Conservation (phyloP, 2,329 filamentous ascomycete species). For the Raffaelea albimanens region DNA sequence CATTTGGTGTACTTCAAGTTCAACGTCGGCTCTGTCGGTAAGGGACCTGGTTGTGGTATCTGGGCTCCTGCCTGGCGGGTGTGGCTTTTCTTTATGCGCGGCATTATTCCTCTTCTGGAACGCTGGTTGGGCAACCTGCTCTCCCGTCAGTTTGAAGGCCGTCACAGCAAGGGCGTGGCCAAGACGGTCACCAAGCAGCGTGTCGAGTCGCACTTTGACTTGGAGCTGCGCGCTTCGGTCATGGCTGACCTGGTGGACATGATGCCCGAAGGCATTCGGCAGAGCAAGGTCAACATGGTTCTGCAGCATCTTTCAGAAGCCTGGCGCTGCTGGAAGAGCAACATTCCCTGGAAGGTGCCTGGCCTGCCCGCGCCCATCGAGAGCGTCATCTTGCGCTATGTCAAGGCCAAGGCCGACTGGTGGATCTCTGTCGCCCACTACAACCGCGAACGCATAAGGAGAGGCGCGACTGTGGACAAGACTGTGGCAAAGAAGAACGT, state of each 20-base stretch:
- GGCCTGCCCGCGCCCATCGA: slow-evolving; percentile 94
- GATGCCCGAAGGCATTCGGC: slow-evolving; percentile 99
- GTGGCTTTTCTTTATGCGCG: slow-evolving; percentile 98
- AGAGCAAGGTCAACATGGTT: slow-evolving; percentile 98
- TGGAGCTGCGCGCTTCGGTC: slow-evolving; percentile 92
- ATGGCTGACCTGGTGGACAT: slow-evolving; percentile 99
- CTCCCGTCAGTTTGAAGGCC: slow-evolving; percentile 94
- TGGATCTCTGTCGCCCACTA: slow-evolving; percentile 99
- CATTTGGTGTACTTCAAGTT: slow-evolving; percentile 99
- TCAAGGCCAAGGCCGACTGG: slow-evolving; percentile 99
- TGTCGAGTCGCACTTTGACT: slow-evolving; percentile 96
- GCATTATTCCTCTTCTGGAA: slow-evolving; percentile 92
- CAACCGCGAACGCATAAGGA: slow-evolving; percentile 91
- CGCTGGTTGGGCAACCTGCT: slow-evolving; percentile 95
- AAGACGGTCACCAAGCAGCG: slow-evolving; percentile 99
- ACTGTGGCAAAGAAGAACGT: slow-evolving; percentile 99
- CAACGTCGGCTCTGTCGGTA: slow-evolving; percentile 92
- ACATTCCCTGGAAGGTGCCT: slow-evolving; percentile 98
- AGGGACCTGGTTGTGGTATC: slow-evolving; percentile 95
- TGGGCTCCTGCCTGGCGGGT: slow-evolving; percentile 98
- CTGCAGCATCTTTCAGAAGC: slow-evolving; percentile 95
- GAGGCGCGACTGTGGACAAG: slow-evolving; percentile 96
- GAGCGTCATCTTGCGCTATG: slow-evolving; percentile 96
- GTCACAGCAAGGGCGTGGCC: slow-evolving; percentile 96
- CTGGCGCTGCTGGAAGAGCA: slow-evolving; percentile 99